These are phyloP conservation scores for Tuctoria greenei DNA, from an alignment of 176 grass and related monocot species.

Conservation along the genomic window DNA sequence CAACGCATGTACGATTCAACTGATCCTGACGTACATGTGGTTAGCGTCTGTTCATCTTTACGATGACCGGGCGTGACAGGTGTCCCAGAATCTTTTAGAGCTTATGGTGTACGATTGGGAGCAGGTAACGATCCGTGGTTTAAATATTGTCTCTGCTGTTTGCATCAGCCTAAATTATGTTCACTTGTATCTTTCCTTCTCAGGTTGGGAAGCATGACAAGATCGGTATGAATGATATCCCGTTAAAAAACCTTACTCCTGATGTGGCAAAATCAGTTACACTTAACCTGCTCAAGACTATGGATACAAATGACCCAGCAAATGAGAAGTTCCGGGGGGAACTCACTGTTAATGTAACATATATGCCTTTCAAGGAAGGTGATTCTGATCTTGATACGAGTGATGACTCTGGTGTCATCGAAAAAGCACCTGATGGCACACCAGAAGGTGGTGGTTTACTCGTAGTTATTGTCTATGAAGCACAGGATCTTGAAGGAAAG, in stretches of 20 bases:
- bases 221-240: constrained; percentile 65
- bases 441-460: constrained; percentile 77
- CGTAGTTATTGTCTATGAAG: constrained; percentile 69
- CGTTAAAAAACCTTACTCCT: constrained; percentile 64
- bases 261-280: constrained; percentile 69
- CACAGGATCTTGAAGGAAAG: constrained; percentile 82
- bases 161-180: background rate
- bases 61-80: no score
- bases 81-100: constrained; percentile 63
- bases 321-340: constrained; percentile 79
- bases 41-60: no score
- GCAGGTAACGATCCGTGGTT: constrained; percentile 49
- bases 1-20: no score
- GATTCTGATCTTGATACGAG: constrained; percentile 53
- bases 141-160: background rate
- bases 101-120: constrained; percentile 80
- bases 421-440: constrained; percentile 75
- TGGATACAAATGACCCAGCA: constrained; percentile 66
- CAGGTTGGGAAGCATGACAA: constrained; percentile 83
- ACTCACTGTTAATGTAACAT: constrained; percentile 58
- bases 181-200: constrained; percentile 20
- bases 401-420: constrained; percentile 53
- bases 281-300: constrained; percentile 70
- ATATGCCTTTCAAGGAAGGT: constrained; percentile 70
- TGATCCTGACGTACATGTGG: no score